phyloP scores from a whole-genome alignment of 768 basidiomycete genomes.

The Agaricus subrufescens region DNA sequence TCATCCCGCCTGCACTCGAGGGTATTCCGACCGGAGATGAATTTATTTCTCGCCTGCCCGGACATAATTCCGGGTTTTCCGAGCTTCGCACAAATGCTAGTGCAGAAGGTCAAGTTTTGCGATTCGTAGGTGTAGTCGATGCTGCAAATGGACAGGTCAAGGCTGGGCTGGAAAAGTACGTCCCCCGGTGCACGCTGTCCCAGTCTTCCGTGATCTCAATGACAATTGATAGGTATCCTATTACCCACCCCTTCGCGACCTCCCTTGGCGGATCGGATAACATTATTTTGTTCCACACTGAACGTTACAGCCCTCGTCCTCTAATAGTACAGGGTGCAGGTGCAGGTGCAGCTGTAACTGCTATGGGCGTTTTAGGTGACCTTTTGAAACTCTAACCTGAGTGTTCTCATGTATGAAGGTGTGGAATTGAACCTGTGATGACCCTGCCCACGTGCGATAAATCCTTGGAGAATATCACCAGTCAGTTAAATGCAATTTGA shows the following conservation, averaged over 20 bases:
- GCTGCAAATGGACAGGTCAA: constrained; percentile 65
- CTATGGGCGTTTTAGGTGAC: constrained; percentile 95
- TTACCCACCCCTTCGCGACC: constrained; percentile 90
- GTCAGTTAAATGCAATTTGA: too few relatives aligned
- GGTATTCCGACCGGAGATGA: constrained; percentile 70
- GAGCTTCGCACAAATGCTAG: constrained; percentile 74
- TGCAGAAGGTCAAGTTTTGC: constrained; percentile 75
- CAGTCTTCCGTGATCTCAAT: not conserved
- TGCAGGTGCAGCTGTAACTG: constrained; percentile 96
- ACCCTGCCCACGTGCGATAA: too few relatives aligned
- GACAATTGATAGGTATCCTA: constrained; percentile 62
- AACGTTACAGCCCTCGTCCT: constrained; percentile 83
- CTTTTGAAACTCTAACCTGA: constrained; percentile 16
- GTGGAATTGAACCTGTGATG: too few relatives aligned
- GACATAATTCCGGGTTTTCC: constrained; percentile 78
- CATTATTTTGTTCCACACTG: constrained; percentile 96
- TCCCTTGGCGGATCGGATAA: constrained; percentile 96
- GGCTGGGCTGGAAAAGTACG: constrained; percentile 87
- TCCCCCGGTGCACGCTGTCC: constrained; percentile 10
- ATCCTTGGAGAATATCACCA: too few relatives aligned
- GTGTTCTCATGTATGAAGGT: not conserved
- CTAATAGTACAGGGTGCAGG: constrained; percentile 95
- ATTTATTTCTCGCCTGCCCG: constrained; percentile 75
- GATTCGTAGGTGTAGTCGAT: constrained; percentile 95
- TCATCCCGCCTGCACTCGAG: constrained; percentile 76